phyloP scores from a whole-genome alignment of 139 green algal genomes.

The Coelastrella sp. region DNA sequence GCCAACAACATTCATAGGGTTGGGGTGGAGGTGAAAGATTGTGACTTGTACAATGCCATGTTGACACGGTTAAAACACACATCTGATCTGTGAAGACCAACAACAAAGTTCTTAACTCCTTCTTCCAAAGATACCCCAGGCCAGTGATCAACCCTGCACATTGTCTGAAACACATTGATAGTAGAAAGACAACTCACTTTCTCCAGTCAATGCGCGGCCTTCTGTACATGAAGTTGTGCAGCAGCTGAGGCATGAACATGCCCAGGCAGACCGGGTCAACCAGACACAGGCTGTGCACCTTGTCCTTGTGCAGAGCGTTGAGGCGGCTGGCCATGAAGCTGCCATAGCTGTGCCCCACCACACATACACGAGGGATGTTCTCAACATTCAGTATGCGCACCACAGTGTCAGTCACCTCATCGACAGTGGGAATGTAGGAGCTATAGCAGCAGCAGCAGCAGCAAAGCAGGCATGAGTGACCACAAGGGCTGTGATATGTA shows the following conservation, averaged over 20 bases:
- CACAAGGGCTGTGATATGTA: not conserved
- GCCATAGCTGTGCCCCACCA: conserved; percentile 37
- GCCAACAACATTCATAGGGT: not conserved
- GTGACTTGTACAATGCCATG: no score
- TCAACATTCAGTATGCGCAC: conserved; percentile 39
- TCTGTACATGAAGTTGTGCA: conserved; percentile 66
- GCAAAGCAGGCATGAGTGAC: not conserved
- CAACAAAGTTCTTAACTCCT: no score
- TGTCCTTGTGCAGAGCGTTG: conserved; percentile 36
- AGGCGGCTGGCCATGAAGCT: conserved; percentile 36
- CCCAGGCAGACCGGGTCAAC: conserved; percentile 69
- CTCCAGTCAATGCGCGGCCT: conserved; percentile 32
- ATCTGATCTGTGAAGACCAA: no score
- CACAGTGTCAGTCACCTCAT: conserved; percentile 27
- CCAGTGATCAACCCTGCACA: not conserved
- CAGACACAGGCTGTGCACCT: conserved; percentile 60
- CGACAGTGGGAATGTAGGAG: conserved; percentile 35
- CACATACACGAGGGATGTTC: not conserved
- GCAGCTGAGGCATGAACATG: conserved; percentile 69
- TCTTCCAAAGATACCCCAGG: not conserved
- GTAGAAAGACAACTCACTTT: not conserved
- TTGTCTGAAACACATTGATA: not conserved
- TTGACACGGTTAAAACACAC: no score
- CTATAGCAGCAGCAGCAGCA: not conserved
- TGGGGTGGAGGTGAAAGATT: not conserved